Percentiles rank a stretch among this genome's conserved stretches.
Conservation (phyloP, 176 grass and related monocot species). For the Oryza nivara region DNA sequence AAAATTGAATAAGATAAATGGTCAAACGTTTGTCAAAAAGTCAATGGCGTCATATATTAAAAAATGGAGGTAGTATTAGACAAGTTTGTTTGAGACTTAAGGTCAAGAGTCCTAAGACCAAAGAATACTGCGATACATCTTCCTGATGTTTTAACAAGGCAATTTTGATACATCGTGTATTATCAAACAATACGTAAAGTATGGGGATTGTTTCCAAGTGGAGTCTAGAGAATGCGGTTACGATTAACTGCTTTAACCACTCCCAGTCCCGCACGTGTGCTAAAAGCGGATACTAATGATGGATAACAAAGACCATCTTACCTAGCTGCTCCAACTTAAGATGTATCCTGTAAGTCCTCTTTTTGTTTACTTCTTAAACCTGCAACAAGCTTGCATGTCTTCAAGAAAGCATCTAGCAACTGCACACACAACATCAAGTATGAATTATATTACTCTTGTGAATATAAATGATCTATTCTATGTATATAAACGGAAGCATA, state of each 20-base stretch:
- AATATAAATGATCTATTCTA: constrained; percentile 17
- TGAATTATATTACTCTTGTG: constrained; percentile 20
- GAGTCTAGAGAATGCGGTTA: constrained; percentile 33
- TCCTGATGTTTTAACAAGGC: constrained; percentile 7
- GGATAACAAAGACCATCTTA: constrained; percentile 37
- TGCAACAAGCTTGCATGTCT: constrained; percentile 78
- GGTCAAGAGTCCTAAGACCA: not conserved
- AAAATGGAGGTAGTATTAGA: not conserved
- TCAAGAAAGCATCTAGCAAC: constrained; percentile 86
- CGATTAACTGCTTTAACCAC: not conserved
- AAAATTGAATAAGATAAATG: no score
- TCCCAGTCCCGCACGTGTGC: no score
- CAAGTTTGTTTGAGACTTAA: not conserved
- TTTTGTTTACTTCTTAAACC: constrained; percentile 65
- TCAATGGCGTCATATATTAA: no score
- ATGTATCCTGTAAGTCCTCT: constrained; percentile 45
- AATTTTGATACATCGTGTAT: not conserved
- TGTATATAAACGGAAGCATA: not conserved
- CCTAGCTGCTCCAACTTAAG: constrained; percentile 39
- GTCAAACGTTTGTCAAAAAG: no score
- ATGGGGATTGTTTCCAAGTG: constrained; percentile 5
- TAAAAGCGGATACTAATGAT: not conserved
- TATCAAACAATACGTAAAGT: not conserved
- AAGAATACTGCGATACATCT: not conserved
- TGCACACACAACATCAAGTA: constrained; percentile 41